Base-by-base conservation (phyloP, 345 rosid genomes). In the Salix exigua region DNA sequence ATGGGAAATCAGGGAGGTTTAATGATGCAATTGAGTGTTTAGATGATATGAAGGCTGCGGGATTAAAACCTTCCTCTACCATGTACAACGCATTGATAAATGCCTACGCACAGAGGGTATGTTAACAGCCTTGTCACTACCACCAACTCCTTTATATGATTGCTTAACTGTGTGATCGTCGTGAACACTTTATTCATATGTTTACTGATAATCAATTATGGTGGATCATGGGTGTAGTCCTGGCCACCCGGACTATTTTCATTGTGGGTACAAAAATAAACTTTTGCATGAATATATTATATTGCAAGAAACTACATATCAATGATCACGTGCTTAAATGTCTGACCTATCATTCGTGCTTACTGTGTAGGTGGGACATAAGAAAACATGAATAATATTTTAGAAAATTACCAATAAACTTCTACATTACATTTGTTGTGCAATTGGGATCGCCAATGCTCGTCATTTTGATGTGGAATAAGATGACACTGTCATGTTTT, bases 21-120 rank as follows among this genome's bases (percentile, higher is more conserved):
- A 77, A 76, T 53, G 99, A 93, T 60, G 99, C 99, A 1, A 86
- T 91, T 50, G 94, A 91, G 68, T 92, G 97, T 84, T 85, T 96
- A 85, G 96, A 92, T 61, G 92, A 80, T 77, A 91, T 96, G 99
- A 96, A 96, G 78, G 80, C 92, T 55, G 84, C 85, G 5, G 97
- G 98, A 51, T 74, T 92, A 76, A 88, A 80, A 69, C 99, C 98
- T 51, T 89, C 95, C 19, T 87, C 94, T 7, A 89, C 99, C 28
- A 91, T 92, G 97, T 96, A 92, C 81, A 93, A 96, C 83, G 99
- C 99, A 0, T 86, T 96, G 80, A 91, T 96, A 85, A 93, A 96
- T 81, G 99, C 98, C 51, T 96, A 96, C 77, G 98, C 99, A 71
- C 98, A 90, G 78, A 93, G 87, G 95, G 99, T 93, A 89, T n/a